Conservation (phyloP, 129 eudicot species). For the Chrysanthemum lavandulifolium region DNA sequence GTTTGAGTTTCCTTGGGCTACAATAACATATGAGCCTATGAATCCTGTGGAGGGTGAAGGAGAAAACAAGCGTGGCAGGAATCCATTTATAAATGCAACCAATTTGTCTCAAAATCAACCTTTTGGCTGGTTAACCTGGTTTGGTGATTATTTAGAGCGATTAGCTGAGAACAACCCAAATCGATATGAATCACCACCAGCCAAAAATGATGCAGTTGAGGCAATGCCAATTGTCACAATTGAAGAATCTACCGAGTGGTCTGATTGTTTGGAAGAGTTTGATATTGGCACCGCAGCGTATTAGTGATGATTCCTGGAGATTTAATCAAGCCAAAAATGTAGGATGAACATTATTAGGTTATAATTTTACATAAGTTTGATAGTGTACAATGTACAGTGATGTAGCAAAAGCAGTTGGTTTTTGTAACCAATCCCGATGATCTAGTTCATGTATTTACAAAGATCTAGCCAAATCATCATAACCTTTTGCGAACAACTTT, state of each 20-base stretch:
- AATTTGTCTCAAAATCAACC: constrained; percentile 23
- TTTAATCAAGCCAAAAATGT: too few species aligned
- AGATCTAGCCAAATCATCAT: too few species aligned
- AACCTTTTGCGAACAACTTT: too few species aligned
- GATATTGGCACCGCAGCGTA: constrained; percentile 41
- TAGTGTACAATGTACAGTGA: too few species aligned
- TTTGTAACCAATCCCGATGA: too few species aligned
- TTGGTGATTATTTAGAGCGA: constrained; percentile 71
- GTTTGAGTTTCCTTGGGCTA: constrained; percentile 27
- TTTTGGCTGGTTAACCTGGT: constrained; percentile 8
- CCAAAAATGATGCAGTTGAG: constrained; percentile 50
- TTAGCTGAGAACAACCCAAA: constrained; percentile 62
- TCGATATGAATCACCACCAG: constrained; percentile 71
- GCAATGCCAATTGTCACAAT: constrained; percentile 50
- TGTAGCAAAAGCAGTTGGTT: too few species aligned
- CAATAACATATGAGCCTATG: constrained; percentile 37
- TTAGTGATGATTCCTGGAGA: too few species aligned
- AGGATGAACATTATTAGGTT: too few species aligned
- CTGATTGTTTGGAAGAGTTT: constrained; percentile 60
- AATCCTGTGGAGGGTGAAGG: constrained; percentile 15
- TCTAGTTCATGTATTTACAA: too few species aligned
- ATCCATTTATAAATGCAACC: constrained; percentile 21
- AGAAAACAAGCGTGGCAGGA: constrained; percentile 10
- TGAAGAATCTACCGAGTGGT: constrained; percentile 40
- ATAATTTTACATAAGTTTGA: too few species aligned